Evolutionary conservation across 73 alveolate species (phyloP).

Genomic region (Breviolum minutum): DNA sequence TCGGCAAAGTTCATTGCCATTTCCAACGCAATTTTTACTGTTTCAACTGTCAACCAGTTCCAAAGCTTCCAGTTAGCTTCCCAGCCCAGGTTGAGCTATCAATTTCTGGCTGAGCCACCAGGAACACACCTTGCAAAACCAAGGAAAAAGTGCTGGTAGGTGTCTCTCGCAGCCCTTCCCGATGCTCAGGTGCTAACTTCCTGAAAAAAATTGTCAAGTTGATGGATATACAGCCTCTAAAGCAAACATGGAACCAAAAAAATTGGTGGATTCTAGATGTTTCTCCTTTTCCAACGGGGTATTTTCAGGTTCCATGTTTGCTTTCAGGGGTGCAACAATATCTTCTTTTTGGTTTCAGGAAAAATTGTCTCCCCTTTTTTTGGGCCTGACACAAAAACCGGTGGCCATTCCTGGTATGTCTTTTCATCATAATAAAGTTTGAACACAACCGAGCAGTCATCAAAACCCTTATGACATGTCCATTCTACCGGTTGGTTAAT

Average conservation of each 20-base stretch:
- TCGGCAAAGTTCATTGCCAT: background rate
- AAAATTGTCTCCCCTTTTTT: no score
- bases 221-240: background rate
- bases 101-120: background rate
- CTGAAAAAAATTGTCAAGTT: background rate
- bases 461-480: no score
- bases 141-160: background rate
- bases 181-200: constrained; percentile 74
- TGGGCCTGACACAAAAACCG: no score
- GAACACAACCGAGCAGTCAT: no score
- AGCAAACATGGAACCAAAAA: background rate
- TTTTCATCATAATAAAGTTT: no score
- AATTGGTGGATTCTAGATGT: no score
- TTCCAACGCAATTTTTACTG: background rate
- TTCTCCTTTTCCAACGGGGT: no score
- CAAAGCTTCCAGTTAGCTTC: background rate
- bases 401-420: no score
- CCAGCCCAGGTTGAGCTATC: background rate
- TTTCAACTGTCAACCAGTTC: background rate
- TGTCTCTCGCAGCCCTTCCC: constrained; percentile 29
- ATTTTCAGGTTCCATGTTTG: no score
- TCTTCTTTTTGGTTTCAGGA: no score
- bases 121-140: background rate
- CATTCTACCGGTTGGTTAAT: no score
- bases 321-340: no score